These are phyloP conservation scores for Diaporthe sp. DNA, from an alignment of 2,329 filamentous ascomycete genomes.

Conservation along the genomic window DNA sequence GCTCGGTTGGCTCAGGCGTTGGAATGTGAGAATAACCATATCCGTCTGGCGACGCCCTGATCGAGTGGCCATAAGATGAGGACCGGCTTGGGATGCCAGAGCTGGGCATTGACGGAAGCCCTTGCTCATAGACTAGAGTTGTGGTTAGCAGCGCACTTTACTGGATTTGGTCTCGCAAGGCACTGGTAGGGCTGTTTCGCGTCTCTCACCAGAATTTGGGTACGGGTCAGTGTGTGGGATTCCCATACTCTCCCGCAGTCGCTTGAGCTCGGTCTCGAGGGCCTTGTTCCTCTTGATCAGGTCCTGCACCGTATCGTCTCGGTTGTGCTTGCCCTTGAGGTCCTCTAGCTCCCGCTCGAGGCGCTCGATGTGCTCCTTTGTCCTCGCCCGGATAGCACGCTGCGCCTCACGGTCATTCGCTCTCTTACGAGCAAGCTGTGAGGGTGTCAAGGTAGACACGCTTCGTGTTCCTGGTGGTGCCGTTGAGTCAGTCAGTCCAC, in stretches of 20 bases:
- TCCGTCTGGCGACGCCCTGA: slow-evolving; percentile 38
- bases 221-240: slow-evolving; percentile 58
- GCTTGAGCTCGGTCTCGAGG: slow-evolving; percentile 66
- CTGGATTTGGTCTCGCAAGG: slow-evolving; percentile 4
- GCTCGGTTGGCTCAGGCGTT: slow-evolving; percentile 59
- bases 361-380: slow-evolving; percentile 86
- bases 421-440: slow-evolving; percentile 90
- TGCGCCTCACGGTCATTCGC: slow-evolving; percentile 94
- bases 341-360: slow-evolving; percentile 83
- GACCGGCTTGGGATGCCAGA: slow-evolving; percentile 59
- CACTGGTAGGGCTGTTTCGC: neutral
- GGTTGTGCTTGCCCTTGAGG: slow-evolving; percentile 66
- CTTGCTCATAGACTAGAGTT: slow-evolving; percentile 56
- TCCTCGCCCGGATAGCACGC: slow-evolving; percentile 86
- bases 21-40: slow-evolving; percentile 52
- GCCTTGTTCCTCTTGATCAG: slow-evolving; percentile 65
- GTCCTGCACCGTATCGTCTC: slow-evolving; percentile 65
- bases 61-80: slow-evolving; percentile 56
- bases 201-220: slow-evolving; percentile 53
- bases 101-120: slow-evolving; percentile 52
- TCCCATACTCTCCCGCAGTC: slow-evolving; percentile 60
- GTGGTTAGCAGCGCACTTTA: slow-evolving; percentile 33
- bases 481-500: slow-evolving; percentile 39
- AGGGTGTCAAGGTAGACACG: slow-evolving; percentile 88
- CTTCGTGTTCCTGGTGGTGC: slow-evolving; percentile 71